Evolutionary conservation across 768 basidiomycete genomes (phyloP), one percentile per base, ranked within the genome.

Genomic region (Boletus eberwhitei): DNA sequence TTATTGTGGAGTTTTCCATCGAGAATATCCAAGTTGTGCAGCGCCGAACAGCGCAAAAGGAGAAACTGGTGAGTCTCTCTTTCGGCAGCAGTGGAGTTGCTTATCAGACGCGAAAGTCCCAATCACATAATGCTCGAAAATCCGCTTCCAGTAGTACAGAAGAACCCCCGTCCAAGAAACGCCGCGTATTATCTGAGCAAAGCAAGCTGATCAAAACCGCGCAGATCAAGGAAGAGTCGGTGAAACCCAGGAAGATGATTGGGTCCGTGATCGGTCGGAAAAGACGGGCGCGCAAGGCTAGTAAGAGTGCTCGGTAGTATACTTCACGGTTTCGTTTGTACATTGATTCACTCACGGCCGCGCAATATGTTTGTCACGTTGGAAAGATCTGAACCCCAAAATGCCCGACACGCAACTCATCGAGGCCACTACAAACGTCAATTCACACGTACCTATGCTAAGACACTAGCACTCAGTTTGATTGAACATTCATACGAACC

Each of bases 1-100:
- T 97, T 57, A 87, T 96, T 63, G 84, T 93, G n/a, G 95, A 98
- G 73, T 97, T 97, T 71, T 94, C 93, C 38, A 93, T 98, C 48
- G 94, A 98, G 75, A 98, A 98, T 64, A 75, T 91, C 19, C 89
- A 93, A 72, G 92, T 95, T 31, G 86, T 94, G 37, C 88, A 88
- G 59, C 77, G 92, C 52, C 77, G 93, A 63, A 77, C 79, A 37
- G 79, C 82, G 2, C 76, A 75, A 51, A 79, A 77, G 49, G 77
- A 73, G 41, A 76, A 73, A 47, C 52, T 56, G 40, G 62, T 52
- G 17, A 46, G 63, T 56, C 8, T 8, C 19, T 8, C n/a, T 29
- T 5, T 24, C 0, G 11, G 21, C 31, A 38, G 8, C 29, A 16
- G 32, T 29, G 22, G 21, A n/a, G 11, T 29, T 45, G 17, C 34